These are phyloP conservation scores for Phytophthora colocasiae DNA, from an alignment of 352 stramenopile species.

Conservation along the genomic window DNA sequence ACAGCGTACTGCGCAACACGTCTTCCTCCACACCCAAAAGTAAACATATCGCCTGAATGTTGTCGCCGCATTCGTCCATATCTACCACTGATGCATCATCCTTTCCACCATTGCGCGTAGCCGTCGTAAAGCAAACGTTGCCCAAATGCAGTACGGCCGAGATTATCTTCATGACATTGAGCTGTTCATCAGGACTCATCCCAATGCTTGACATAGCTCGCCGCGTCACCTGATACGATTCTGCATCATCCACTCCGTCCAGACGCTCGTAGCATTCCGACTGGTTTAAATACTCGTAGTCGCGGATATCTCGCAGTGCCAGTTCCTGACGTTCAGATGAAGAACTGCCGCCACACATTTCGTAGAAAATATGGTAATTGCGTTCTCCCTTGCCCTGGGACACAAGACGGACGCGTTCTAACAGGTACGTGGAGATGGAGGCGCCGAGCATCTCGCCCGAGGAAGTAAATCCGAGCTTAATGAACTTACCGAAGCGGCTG, in stretches of 20 bases:
- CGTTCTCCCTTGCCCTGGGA: conserved; percentile 94
- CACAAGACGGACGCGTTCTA: conserved; percentile 96
- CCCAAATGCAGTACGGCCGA: conserved; percentile 89
- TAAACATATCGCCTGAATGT: conserved; percentile 83
- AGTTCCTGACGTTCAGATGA: conserved; percentile 59
- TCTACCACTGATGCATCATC: conserved; percentile 74
- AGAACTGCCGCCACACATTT: conserved; percentile 89
- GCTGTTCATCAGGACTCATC: conserved; percentile 78
- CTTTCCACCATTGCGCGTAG: conserved; percentile 52
- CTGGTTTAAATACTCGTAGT: conserved; percentile 90
- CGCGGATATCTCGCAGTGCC: conserved; percentile 47
- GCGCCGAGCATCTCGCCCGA: conserved; percentile 83
- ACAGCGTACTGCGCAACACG: conserved; percentile 67
- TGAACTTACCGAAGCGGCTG: conserved; percentile 97
- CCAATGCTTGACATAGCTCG: conserved; percentile 87
- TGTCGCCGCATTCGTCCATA: conserved; percentile 51
- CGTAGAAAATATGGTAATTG: conserved; percentile 99
- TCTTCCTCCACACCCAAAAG: conserved; percentile 74
- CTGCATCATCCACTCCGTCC: conserved; percentile 81
- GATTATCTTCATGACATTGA: conserved; percentile 84
- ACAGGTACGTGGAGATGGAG: conserved; percentile 92
- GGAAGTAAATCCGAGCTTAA: conserved; percentile 91
- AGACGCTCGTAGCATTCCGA: conserved; percentile 75
- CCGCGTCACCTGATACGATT: conserved; percentile 78
- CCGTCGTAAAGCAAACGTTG: conserved; percentile 80